Percentiles rank a stretch among this genome's conserved stretches.
These are phyloP conservation scores for Fagus sylvatica DNA, from an alignment of 306 rosid genomes.

Conservation along the genomic window DNA sequence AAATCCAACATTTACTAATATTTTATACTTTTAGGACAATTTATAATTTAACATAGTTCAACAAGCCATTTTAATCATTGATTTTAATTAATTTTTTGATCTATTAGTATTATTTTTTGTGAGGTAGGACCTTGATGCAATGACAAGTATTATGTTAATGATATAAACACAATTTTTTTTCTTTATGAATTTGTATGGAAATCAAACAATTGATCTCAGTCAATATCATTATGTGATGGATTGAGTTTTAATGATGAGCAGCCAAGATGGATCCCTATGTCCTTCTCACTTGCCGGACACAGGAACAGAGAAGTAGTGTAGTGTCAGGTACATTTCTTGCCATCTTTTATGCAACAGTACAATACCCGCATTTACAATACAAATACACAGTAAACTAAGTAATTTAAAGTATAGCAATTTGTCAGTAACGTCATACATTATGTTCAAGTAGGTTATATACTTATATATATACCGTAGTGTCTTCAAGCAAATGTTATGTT, in stretches of 20 bases:
- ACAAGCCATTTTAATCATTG: too few relatives aligned
- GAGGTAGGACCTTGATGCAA: too few relatives aligned
- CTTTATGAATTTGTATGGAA: background rate
- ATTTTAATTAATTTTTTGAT: too few relatives aligned
- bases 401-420: too few relatives aligned
- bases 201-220: slow-evolving; percentile 4
- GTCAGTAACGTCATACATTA: background rate
- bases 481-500: background rate
- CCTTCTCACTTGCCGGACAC: slow-evolving; percentile 37
- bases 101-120: too few relatives aligned
- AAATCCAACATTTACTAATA: too few relatives aligned
- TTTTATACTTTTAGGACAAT: too few relatives aligned
- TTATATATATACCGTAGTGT: background rate
- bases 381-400: background rate
- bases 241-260: slow-evolving; percentile 20
- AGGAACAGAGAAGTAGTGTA: slow-evolving; percentile 45
- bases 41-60: too few relatives aligned
- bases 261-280: slow-evolving; percentile 48
- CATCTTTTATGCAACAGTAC: background rate
- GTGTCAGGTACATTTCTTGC: slow-evolving; percentile 26
- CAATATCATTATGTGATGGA: background rate
- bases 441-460: background rate
- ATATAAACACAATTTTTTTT: too few relatives aligned
- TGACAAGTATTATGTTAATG: too few relatives aligned
- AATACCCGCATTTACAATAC: background rate